Percentiles rank a stretch among this genome's conserved stretches.
phyloP scores from a whole-genome alignment of 768 basidiomycete species.

The Calocybe cyanea region DNA sequence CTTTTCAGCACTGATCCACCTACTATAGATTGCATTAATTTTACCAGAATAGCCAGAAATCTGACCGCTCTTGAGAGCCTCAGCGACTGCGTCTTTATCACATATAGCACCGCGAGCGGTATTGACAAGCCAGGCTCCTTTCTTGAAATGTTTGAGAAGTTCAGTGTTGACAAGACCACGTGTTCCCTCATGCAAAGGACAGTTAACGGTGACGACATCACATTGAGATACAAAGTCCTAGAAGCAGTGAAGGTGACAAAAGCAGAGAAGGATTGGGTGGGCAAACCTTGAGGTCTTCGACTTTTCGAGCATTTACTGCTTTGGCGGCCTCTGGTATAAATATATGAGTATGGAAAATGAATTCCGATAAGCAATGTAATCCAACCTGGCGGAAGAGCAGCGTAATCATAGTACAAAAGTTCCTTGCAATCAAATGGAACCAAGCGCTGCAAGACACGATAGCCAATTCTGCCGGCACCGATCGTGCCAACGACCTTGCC shows the following conservation, averaged over 20 bases:
- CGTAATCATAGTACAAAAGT: slow-evolving; percentile 86
- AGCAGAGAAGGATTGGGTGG: not conserved
- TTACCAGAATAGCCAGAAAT: slow-evolving; percentile 53
- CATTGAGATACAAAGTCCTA: slow-evolving; percentile 42
- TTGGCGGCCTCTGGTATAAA: slow-evolving; percentile 52
- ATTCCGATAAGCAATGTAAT: not conserved
- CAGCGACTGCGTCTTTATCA: slow-evolving; percentile 76
- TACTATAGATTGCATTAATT: not conserved
- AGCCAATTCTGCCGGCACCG: slow-evolving; percentile 77
- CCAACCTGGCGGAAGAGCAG: slow-evolving; percentile 60
- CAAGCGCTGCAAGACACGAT: slow-evolving; percentile 79
- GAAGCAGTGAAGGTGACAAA: not conserved
- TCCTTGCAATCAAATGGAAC: slow-evolving; percentile 86
- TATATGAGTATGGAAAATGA: not conserved
- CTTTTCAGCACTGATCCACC: not conserved
- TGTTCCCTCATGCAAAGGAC: slow-evolving; percentile 84
- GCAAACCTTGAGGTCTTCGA: slow-evolving; percentile 72
- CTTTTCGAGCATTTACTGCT: slow-evolving; percentile 65
- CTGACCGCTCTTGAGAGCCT: slow-evolving; percentile 72
- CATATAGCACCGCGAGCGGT: slow-evolving; percentile 92
- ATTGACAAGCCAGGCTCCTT: slow-evolving; percentile 91
- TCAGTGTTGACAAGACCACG: slow-evolving; percentile 77
- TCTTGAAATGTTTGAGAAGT: slow-evolving; percentile 85
- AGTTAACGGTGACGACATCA: slow-evolving; percentile 84
- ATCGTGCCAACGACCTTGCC: slow-evolving; percentile 91